These are phyloP conservation scores for Usnea hakonensis DNA, from an alignment of 495 filamentous ascomycete species.

Conservation along the genomic window DNA sequence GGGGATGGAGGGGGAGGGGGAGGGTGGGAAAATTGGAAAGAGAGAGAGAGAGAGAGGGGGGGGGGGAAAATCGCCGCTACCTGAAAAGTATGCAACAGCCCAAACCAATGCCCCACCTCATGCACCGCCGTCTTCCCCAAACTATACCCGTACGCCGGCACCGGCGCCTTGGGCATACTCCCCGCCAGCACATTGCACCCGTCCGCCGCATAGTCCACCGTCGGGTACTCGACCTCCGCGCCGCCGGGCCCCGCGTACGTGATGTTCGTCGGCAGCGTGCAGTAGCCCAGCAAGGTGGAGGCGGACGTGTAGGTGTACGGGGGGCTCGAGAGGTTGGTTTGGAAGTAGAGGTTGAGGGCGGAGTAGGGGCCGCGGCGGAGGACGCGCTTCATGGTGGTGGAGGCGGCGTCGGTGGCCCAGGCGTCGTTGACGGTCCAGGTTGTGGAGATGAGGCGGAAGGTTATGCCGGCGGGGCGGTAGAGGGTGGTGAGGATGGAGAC, in stretches of 20 bases:
- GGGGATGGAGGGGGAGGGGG: background rate
- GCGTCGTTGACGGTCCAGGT: slow-evolving; percentile 66
- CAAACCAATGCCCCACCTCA: slow-evolving; percentile 55
- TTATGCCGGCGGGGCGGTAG: slow-evolving; percentile 37
- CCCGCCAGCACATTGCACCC: slow-evolving; percentile 47
- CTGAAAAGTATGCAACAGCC: slow-evolving; percentile 49
- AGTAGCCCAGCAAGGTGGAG: slow-evolving; percentile 41
- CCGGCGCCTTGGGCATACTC: slow-evolving; percentile 40
- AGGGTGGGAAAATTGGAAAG: background rate
- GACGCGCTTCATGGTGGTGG: slow-evolving; percentile 54
- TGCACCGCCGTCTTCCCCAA: slow-evolving; percentile 46
- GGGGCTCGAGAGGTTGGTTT: slow-evolving; percentile 36
- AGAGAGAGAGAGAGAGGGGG: background rate
- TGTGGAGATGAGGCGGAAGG: slow-evolving; percentile 56
- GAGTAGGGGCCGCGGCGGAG: slow-evolving; percentile 48
- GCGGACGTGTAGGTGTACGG: slow-evolving; percentile 10
- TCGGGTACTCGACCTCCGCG: slow-evolving; percentile 24
- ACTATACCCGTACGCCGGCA: slow-evolving; percentile 36
- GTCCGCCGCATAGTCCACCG: slow-evolving; percentile 38
- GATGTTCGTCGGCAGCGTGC: slow-evolving; percentile 36
- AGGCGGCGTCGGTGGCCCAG: slow-evolving; percentile 57
- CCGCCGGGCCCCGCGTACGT: slow-evolving; percentile 29
- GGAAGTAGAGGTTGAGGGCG: slow-evolving; percentile 47
- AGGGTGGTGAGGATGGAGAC: slow-evolving; percentile 37
- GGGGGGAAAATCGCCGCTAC: background rate